Conservation (phyloP, 148 eudicot genomes). For the Fagopyrum esculentum region DNA sequence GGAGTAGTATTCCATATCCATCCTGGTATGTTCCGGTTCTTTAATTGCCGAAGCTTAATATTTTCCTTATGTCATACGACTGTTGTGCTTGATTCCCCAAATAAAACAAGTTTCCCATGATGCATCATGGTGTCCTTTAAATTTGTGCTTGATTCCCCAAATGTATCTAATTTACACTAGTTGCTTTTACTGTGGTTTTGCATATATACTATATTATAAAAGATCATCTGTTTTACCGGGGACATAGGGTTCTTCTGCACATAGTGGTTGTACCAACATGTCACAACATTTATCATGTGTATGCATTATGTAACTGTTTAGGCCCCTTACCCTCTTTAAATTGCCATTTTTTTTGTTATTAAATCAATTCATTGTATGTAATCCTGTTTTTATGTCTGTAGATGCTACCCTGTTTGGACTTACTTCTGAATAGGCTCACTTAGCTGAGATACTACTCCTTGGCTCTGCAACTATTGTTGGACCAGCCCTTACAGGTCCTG, state of each 20-base stretch:
- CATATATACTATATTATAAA: constrained; percentile 89
- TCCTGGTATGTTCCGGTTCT: constrained; percentile 88
- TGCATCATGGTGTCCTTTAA: neutral
- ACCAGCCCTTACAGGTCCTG: constrained; percentile 93
- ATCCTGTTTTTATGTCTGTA: constrained; percentile 23
- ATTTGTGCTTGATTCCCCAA: neutral
- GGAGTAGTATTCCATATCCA: constrained; percentile 87
- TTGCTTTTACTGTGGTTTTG: constrained; percentile 13
- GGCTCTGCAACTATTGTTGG: constrained; percentile 92
- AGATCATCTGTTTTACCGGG: constrained; percentile 93
- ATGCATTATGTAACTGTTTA: constrained; percentile 5
- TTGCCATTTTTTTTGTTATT: neutral
- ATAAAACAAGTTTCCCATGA: neutral
- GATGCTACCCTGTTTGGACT: constrained; percentile 98
- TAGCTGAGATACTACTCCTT: constrained; percentile 89
- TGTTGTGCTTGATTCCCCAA: neutral
- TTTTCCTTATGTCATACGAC: constrained; percentile 7
- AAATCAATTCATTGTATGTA: neutral
- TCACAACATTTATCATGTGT: constrained; percentile 98
- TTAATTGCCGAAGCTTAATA: constrained; percentile 28
- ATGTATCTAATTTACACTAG: neutral
- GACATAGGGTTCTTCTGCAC: constrained; percentile 85
- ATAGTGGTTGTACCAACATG: constrained; percentile 93
- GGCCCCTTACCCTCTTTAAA: neutral
- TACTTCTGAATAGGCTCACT: constrained; percentile 98